These are phyloP conservation scores for Leptomonas pyrrhocoris DNA, from an alignment of 208 protist species.

Conservation along the genomic window DNA sequence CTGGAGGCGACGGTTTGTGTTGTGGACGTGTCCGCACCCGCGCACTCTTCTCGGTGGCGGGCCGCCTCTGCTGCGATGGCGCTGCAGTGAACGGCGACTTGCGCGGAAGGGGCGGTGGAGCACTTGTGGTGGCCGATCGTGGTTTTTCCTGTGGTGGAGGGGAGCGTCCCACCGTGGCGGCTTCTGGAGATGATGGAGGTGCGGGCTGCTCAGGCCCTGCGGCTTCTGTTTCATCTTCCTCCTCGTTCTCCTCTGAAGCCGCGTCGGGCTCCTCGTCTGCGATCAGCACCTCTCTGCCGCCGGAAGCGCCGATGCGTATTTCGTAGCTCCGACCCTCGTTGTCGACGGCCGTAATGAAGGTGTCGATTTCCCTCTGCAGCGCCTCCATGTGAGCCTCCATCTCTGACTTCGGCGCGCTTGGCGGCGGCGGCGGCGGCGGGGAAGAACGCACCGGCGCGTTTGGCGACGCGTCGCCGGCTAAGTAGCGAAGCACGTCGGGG, in stretches of 20 bases:
- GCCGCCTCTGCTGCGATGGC: background rate
- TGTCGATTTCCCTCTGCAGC: slow-evolving; percentile 63
- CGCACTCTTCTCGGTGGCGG: slow-evolving; percentile 2
- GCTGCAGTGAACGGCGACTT: too few species aligned
- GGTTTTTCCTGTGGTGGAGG: background rate
- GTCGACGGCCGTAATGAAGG: slow-evolving; percentile 88
- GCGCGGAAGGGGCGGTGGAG: background rate
- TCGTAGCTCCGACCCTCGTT: slow-evolving; percentile 72
- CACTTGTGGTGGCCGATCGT: background rate
- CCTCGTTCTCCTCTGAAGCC: slow-evolving; percentile 1
- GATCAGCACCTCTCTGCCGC: slow-evolving; percentile 61
- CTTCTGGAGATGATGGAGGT: background rate
- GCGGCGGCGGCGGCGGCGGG: background rate
- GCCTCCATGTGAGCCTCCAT: slow-evolving; percentile 57
- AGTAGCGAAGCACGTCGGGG: slow-evolving; percentile 51
- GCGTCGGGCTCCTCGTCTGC: slow-evolving; percentile 32
- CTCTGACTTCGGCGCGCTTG: background rate
- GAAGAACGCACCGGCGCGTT: background rate
- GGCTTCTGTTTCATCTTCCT: slow-evolving; percentile 4
- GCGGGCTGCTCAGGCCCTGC: background rate
- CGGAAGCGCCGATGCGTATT: slow-evolving; percentile 53
- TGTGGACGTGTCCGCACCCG: background rate
- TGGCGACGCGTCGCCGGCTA: background rate
- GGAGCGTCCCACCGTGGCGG: too few species aligned
- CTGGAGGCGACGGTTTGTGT: background rate